Conservation (phyloP, 2,329 filamentous ascomycete species). For the Paecilomyces variotii region DNA sequence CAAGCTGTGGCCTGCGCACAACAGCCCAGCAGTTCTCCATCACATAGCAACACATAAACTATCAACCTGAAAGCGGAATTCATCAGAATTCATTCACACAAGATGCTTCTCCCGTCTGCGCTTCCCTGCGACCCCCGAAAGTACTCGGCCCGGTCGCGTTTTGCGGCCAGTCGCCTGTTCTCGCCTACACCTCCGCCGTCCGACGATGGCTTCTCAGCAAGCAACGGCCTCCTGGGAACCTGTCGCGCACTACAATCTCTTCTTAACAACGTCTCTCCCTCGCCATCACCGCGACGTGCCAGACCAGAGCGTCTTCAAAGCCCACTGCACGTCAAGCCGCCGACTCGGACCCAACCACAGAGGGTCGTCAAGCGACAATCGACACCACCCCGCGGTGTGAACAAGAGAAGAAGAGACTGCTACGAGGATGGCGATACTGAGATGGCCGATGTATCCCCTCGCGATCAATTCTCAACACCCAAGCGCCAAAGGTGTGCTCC, state of each 20-base stretch:
- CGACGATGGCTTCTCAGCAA: conserved; percentile 23
- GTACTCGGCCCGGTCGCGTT: conserved; percentile 22
- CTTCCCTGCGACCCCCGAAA: conserved; percentile 37
- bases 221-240: conserved; percentile 33
- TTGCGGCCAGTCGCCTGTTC: conserved; percentile 27
- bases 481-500: conserved; percentile 37
- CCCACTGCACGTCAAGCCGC: conserved; percentile 25
- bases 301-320: conserved; percentile 33
- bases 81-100: conserved; percentile 3
- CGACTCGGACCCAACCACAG: conserved; percentile 21
- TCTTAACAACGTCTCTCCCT: conserved; percentile 30
- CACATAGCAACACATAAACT: conserved; percentile 2
- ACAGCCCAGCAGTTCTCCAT: conserved; percentile 9
- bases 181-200: conserved; percentile 30
- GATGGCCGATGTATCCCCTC: conserved; percentile 9
- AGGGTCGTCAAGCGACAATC: conserved; percentile 16
- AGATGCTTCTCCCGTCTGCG: conserved; percentile 40
- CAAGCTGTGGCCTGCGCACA: conserved; percentile 10
- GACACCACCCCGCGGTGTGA: conserved; percentile 23
- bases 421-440: conserved; percentile 17
- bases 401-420: conserved; percentile 31
- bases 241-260: conserved; percentile 36
- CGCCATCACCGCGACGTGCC: conserved; percentile 25
- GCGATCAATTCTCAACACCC: conserved; percentile 32
- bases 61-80: not conserved